Evolutionary conservation across 768 basidiomycete species (phyloP).

Genomic region (Pisolithus tinctorius): DNA sequence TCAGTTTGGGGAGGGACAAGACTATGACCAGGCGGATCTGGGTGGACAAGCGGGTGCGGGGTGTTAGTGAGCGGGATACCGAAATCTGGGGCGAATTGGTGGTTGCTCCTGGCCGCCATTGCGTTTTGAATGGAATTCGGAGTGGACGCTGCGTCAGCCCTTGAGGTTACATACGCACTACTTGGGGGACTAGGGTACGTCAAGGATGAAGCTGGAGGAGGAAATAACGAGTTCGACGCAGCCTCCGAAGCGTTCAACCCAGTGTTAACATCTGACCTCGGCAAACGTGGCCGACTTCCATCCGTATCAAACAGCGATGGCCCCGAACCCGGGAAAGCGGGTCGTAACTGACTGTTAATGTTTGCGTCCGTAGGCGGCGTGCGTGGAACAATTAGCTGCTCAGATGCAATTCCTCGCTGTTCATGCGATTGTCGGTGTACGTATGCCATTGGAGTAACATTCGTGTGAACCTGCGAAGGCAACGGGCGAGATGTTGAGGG

Average conservation of each 20-base stretch:
- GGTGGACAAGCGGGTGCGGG: neutral
- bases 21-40: neutral
- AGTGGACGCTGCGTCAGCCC: neutral
- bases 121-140: neutral
- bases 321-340: neutral
- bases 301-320: neutral
- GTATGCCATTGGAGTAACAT: neutral
- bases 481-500: neutral
- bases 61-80: neutral
- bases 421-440: too few species aligned
- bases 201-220: neutral
- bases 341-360: neutral
- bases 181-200: neutral
- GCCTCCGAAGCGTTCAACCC: neutral
- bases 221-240: neutral
- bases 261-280: neutral
- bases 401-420: neutral
- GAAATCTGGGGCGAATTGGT: neutral
- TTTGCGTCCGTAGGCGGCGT: neutral
- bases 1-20: neutral
- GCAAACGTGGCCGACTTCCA: neutral
- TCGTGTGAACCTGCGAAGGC: neutral
- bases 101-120: neutral
- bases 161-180: neutral
- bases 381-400: constrained; percentile 2